Conservation (phyloP, 192 early-diverging fungal genomes). For the Funneliformis geosporum region DNA sequence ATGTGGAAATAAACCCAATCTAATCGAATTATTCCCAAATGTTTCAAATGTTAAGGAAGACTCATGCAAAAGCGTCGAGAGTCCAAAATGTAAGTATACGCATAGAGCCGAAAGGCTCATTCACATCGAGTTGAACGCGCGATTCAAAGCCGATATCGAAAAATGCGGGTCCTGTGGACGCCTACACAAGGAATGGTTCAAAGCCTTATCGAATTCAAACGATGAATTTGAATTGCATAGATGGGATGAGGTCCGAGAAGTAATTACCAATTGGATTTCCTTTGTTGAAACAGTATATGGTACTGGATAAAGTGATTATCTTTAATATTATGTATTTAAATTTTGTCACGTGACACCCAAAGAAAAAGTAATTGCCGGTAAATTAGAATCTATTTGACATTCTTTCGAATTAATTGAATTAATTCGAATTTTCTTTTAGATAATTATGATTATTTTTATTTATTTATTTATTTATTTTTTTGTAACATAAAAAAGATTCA, state of each 20-base stretch:
- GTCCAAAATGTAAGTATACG: constrained; percentile 42
- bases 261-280: constrained; percentile 45
- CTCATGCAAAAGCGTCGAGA: constrained; percentile 12
- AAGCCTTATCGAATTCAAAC: constrained; percentile 33
- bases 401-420: too few relatives aligned
- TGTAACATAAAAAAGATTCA: too few relatives aligned
- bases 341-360: too few relatives aligned
- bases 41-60: constrained; percentile 31
- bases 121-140: constrained; percentile 47
- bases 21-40: constrained; percentile 51
- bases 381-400: too few relatives aligned
- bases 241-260: constrained; percentile 41
- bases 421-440: too few relatives aligned
- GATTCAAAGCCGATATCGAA: constrained; percentile 39
- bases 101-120: constrained; percentile 49
- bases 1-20: constrained; percentile 45
- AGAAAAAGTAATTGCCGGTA: too few relatives aligned
- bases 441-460: too few relatives aligned
- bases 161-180: constrained; percentile 42
- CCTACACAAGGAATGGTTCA: constrained; percentile 50
- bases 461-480: too few relatives aligned
- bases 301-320: constrained; percentile 32
- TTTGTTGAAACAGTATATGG: constrained; percentile 48
- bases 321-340: too few relatives aligned
- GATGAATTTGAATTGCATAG: constrained; percentile 34